Base-by-base conservation (phyloP, 2,329 filamentous ascomycete genomes). In the Scedosporium dehoogii region DNA sequence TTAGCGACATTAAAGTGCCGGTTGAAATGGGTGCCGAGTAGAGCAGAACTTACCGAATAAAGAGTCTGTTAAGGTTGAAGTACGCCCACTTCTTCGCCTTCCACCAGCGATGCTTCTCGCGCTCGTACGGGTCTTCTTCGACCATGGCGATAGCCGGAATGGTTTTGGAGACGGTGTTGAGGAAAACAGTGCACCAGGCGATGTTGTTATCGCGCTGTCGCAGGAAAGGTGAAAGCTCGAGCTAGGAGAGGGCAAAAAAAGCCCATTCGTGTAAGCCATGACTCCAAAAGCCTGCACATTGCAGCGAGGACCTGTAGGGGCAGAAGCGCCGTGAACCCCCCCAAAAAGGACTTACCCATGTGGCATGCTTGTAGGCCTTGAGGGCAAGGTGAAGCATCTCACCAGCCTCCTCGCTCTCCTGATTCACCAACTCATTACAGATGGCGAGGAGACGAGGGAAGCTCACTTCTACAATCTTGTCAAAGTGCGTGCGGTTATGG, bases 81-180 rank as follows among this genome's bases (percentile, higher is more conserved):
- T 97, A 99, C 14, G 93, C 90, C 94, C 94, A 97, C 77, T 99
- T 99, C 86, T 97, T 97, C 66, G 92, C 90, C 80, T 97, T 99
- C 93, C 93, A 99, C 93, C 94, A 99, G 74, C 97, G 92, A 73
- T 96, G 92, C 70, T 88, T 85, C 75, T 97, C 94, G 63, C 94
- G 86, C 71, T 97, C 93, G 63, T 91, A 86, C 60, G 88, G 78
- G 64, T 87, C 91, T 64, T 90, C 90, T 64, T 96, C 91, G 63
- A 81, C 75, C 83, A 97, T 87, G 42, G 92, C 88, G 68, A 82
- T 86, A 62, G 89, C 82, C 4, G 94, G 94, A 42, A 90, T 86
- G 23, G 87, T 79, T 76, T 97, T 97, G 68, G 88, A 87, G 42
- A 97, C 90, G 60, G 96, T 91, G 65, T 89, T 87, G 67, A 99